Evolutionary conservation across 2,329 filamentous ascomycete species (phyloP).

Genomic region (Fusarium algeriense): DNA sequence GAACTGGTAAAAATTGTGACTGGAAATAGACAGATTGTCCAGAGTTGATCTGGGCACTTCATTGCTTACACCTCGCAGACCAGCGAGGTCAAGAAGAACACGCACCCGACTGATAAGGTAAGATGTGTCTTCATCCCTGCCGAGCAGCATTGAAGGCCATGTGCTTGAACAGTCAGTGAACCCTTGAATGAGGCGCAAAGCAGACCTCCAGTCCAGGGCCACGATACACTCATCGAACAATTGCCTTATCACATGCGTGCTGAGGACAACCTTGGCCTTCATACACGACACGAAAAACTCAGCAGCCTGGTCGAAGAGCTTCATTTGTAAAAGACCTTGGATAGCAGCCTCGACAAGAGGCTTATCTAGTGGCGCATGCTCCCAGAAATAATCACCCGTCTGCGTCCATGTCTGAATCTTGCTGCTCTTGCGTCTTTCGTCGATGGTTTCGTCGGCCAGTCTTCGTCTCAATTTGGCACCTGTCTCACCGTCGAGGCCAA

Average conservation of each 20-base stretch:
- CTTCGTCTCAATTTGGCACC: slow-evolving; percentile 57
- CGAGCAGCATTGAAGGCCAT: slow-evolving; percentile 46
- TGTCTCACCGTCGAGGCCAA: slow-evolving; percentile 55
- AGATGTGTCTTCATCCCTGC: slow-evolving; percentile 34
- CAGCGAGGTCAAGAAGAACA: slow-evolving; percentile 55
- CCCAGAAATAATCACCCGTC: slow-evolving; percentile 54
- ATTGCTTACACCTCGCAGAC: slow-evolving; percentile 36
- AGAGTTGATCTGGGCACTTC: slow-evolving; percentile 31
- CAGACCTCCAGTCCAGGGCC: slow-evolving; percentile 56
- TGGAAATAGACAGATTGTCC: slow-evolving; percentile 47
- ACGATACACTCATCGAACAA: slow-evolving; percentile 59
- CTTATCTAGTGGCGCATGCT: slow-evolving; percentile 55
- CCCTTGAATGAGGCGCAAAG: slow-evolving; percentile 49
- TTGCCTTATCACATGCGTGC: slow-evolving; percentile 50
- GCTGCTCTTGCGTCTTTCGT: slow-evolving; percentile 45
- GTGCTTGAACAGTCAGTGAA: slow-evolving; percentile 44
- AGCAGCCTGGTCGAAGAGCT: slow-evolving; percentile 59
- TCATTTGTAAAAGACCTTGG: slow-evolving; percentile 62
- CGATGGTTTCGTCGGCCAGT: slow-evolving; percentile 48
- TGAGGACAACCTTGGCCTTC: slow-evolving; percentile 50
- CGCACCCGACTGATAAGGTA: slow-evolving; percentile 51
- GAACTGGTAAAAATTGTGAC: slow-evolving; percentile 37
- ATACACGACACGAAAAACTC: slow-evolving; percentile 57
- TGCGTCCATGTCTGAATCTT: slow-evolving; percentile 39
- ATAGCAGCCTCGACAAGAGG: slow-evolving; percentile 61